A percentile compares a stretch with the other conserved stretches of the same genome.
Conservation (phyloP, 306 rosid species). For the Malus domestica region ASM211411v1 NC_041799.1:6539501-6540000, state of each 20-base stretch:
- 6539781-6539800: background rate
- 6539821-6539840: background rate
- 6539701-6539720: no score
- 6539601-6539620: background rate
- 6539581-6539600: background rate
- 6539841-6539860: background rate
- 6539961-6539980: background rate
- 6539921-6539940: background rate
- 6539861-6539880: slow-evolving; percentile 1
- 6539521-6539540: background rate
- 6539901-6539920: background rate
- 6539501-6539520: background rate
- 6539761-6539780: background rate
- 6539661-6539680: background rate
- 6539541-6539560: background rate
- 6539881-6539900: background rate
- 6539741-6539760: background rate
- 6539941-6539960: background rate
- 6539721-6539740: no score
- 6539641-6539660: background rate
- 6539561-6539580: background rate
- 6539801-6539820: background rate
- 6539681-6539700: background rate
- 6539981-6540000: background rate
- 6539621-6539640: background rate